Evolutionary conservation across 2,329 filamentous ascomycete species (phyloP), one percentile per base, ranked within the genome.

Genomic region (Cryphonectria parasitica): DNA sequence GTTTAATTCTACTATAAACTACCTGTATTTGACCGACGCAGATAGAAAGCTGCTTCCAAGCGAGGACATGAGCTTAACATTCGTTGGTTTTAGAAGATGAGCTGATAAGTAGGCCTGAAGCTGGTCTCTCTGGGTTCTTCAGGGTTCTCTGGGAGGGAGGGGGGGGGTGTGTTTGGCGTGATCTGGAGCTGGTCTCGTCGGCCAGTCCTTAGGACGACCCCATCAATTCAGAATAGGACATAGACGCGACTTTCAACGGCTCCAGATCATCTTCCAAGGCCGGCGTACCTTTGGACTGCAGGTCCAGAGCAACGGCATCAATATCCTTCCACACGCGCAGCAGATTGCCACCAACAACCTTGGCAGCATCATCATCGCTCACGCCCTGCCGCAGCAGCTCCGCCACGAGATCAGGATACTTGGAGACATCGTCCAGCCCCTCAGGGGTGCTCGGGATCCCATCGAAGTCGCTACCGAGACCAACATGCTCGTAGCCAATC

Each of bases 391-490:
- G 84, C 74, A 97, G 82, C 71, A 98, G 80, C 80, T 94, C 92
- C 3, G 88, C 89, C 11, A 98, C 87, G 61, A 98, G 81, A 69
- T 91, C 88, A 0, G 94, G 95, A 76, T 91, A 97, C 78, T 93
- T 93, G 64, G 90, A 90, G 8, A 97, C 94, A 79, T 97, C 94
- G 52, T 96, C 93, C 64, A 98, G 80, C 0, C 95, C 95, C 68
- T 83, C 78, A 0, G 95, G 94, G 5, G 90, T 90, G 0, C 75
- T 79, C 1, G 79, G 77, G 69, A 95, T 95, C 11, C 89, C 95
- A 78, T 98, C 95, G 78, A 95, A 98, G 79, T 98, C 95, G 67
- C 92, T 94, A 0, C 95, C 95, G 25, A 98, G 81, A 0, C 95
- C 95, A 22, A 98, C 94, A 78, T 97, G 88, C 56, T 95, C 92